Evolutionary conservation across 108 stramenopile genomes (phyloP).

Genomic region (Cyclostephanos tholiformis): DNA sequence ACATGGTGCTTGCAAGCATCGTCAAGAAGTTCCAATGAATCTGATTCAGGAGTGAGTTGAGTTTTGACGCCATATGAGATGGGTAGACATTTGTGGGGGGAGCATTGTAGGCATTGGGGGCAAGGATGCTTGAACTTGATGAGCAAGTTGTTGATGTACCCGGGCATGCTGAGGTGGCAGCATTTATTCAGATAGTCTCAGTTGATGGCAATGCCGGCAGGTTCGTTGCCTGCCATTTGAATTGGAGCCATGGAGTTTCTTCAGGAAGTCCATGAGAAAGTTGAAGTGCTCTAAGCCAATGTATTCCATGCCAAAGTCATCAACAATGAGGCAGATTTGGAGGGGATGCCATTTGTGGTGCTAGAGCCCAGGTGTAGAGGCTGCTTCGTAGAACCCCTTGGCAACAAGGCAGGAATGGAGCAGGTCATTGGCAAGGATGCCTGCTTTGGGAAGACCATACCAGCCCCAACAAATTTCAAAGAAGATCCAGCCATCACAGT

Average conservation of each 20-base stretch:
- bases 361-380: slow-evolving; percentile 34
- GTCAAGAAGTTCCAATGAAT: too few relatives aligned
- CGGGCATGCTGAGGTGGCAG: too few relatives aligned
- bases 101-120: too few relatives aligned
- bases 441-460: slow-evolving; percentile 57
- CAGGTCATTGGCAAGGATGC: slow-evolving; percentile 41
- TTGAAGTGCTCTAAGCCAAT: slow-evolving; percentile 15
- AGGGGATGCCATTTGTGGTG: too few relatives aligned
- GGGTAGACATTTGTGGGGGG: too few relatives aligned
- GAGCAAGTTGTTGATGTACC: slow-evolving; percentile 4
- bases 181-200: slow-evolving; percentile 57
- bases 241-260: too few relatives aligned
- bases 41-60: too few relatives aligned
- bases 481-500: slow-evolving; percentile 23
- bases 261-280: too few relatives aligned
- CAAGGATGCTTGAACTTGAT: too few relatives aligned
- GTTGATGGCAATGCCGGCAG: slow-evolving; percentile 44
- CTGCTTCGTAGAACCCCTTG: slow-evolving; percentile 22
- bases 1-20: slow-evolving; percentile 4
- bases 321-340: too few relatives aligned
- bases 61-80: too few relatives aligned
- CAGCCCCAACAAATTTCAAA: slow-evolving; percentile 36
- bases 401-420: slow-evolving; percentile 14
- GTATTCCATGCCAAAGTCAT: slow-evolving; percentile 65
- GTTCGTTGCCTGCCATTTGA: too few relatives aligned